Base-by-base conservation (phyloP, 2,329 filamentous ascomycete genomes). In the Hypoxylon sp. region DNA sequence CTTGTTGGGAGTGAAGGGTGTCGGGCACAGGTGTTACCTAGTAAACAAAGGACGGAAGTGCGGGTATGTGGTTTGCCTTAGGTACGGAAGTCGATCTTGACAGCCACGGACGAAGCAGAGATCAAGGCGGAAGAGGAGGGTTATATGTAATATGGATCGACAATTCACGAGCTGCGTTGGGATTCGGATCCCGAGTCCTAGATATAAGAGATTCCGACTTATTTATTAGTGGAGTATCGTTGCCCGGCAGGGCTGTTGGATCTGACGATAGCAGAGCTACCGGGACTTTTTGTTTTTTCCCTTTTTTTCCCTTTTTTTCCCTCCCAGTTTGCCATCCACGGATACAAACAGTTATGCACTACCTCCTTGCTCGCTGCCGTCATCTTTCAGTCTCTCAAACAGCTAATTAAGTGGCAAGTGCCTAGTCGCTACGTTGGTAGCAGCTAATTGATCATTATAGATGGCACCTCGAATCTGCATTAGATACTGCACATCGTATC, bases 131-230 rank as follows among this genome's bases (percentile, higher is more conserved):
- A 13, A 17, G 37, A 20, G 55, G 55, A 55, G 51, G 55, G 50
- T 49, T 54, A 51, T 42, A 52, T 60, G 17, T 27, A 45, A 61
- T 61, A 43, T 55, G 35, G 55, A 62, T 62, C 55, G 55, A 40
- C 55, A 55, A 53, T 46, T 33, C 40, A 47, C 35, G 21, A 18
- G 42, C 40, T 55, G 54, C 47, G 46, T 51, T 26, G 6, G 38
- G 11, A n/a, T n/a, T 42, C 11, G 13, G 40, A 42, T 31, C 42
- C 23, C n/a, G 24, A 46, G 38, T 46, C 24, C 17, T 33, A 20
- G 26, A 35, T 35, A 35, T n/a, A n/a, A 35, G 31, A 15, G 11
- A 31, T 15, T 3, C 29, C 15, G 18, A 5, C 7, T 3, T 23
- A 24, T 13, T 11, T 24, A 42, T 10, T 43, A 27, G 31, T 43